phyloP scores from a whole-genome alignment of 768 basidiomycete species.

The Podaxis pistillaris region DNA sequence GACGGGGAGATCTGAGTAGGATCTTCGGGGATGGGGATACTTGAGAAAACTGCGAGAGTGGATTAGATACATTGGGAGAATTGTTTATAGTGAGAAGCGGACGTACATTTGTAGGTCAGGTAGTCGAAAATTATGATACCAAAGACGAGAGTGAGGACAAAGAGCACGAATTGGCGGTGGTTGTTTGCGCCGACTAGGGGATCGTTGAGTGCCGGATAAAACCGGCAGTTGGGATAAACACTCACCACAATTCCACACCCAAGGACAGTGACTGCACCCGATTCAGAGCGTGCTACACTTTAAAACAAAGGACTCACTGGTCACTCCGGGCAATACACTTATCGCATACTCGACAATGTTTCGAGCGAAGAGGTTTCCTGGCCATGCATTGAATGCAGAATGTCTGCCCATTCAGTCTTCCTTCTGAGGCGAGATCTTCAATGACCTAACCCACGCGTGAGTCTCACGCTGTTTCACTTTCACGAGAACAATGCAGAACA shows the following conservation, averaged over 20 bases:
- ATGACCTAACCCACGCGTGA: slow-evolving; percentile 57
- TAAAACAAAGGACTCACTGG: slow-evolving; percentile 59
- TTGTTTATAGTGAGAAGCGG: slow-evolving; percentile 4
- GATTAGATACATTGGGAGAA: background rate
- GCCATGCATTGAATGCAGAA: slow-evolving; percentile 98
- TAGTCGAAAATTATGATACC: slow-evolving; percentile 84
- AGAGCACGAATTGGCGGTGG: slow-evolving; percentile 95
- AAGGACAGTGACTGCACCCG: slow-evolving; percentile 83
- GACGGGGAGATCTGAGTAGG: slow-evolving; percentile 48
- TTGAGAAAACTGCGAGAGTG: slow-evolving; percentile 51
- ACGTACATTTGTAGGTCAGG: slow-evolving; percentile 79
- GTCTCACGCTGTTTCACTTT: background rate
- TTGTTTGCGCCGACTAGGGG: slow-evolving; percentile 82
- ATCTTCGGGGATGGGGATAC: slow-evolving; percentile 34
- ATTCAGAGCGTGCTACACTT: slow-evolving; percentile 4
- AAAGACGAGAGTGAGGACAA: slow-evolving; percentile 80
- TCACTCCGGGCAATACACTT: slow-evolving; percentile 89
- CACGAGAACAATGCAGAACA: slow-evolving; percentile 24
- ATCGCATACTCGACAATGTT: slow-evolving; percentile 92
- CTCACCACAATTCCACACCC: slow-evolving; percentile 98
- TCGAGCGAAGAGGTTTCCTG: slow-evolving; percentile 88
- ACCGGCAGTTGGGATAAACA: slow-evolving; percentile 11
- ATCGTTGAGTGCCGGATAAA: background rate
- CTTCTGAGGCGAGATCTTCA: slow-evolving; percentile 86
- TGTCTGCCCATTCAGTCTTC: slow-evolving; percentile 90